Base-by-base conservation (phyloP, 2,329 filamentous ascomycete species). In the Ophiostoma ulmi region DNA sequence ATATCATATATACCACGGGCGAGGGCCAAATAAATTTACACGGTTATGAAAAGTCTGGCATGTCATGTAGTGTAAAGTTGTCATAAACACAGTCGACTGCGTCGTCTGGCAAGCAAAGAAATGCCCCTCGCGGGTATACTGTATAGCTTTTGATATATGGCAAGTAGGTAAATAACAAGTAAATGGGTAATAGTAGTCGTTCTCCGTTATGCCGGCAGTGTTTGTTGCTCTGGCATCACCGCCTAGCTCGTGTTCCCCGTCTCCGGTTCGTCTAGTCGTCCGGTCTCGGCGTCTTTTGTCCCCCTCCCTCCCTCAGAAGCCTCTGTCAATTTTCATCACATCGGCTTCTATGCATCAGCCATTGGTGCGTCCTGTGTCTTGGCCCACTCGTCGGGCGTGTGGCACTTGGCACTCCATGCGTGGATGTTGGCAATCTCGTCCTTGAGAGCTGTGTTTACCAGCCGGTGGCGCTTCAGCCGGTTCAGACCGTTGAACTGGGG, bases 341-440 rank as follows among this genome's bases (percentile, higher is more conserved):
- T 4, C 3, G 35, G 55, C 13, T 31, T 13, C 26, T 22, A 64
- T 64, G 35, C 61, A 17, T 31, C 61, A 3, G 20, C 63, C 66
- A 90, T 89, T 7, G 88, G 87, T 78, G 88, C 85, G 63, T 85
- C 83, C 76, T 79, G 85, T 1, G 83, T 83, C 31, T 87, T 88
- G 81, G 92, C 87, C 88, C 91, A 97, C 82, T 97, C 92, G 76
- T 93, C 92, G 0, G 92, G 92, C 10, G 94, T 97, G 82, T 93
- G 91, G 79, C 94, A 97, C 81, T 93, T 96, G 38, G 93, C 92
- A 70, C 92, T 96, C 94, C 94, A 97, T 55, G 94, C 94, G 82
- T 97, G 94, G 76, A 97, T 97, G 74, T 87, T 87, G 20, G 92
- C 91, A 78, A 97, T 97, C 81, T 97, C 93, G 66, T 90, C 87